A percentile compares a stretch with the other conserved stretches of the same genome.
Evolutionary conservation across 192 early-diverging fungal species (phyloP).

Genomic region (Piromyces sp.): DNA sequence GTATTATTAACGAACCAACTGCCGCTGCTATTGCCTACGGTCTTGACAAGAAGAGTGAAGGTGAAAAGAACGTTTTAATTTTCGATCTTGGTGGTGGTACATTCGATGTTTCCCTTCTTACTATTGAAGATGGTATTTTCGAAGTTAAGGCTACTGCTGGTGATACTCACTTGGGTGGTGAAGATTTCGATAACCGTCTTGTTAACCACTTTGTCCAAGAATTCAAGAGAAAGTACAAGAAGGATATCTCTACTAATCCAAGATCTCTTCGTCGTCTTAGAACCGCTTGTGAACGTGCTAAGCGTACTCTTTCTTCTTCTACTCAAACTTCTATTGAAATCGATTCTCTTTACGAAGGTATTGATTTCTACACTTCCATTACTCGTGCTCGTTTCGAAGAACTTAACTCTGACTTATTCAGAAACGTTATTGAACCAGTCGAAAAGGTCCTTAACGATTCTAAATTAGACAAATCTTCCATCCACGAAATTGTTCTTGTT

Average conservation of each 20-base stretch:
- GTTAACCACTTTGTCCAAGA: slow-evolving; percentile 86
- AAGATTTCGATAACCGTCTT: slow-evolving; percentile 98
- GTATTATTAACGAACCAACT: slow-evolving; percentile 10
- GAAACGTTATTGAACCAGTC: slow-evolving; percentile 83
- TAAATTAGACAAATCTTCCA: slow-evolving; percentile 80
- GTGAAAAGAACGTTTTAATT: slow-evolving; percentile 53
- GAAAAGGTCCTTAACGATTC: slow-evolving; percentile 91
- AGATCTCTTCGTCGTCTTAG: slow-evolving; percentile 91
- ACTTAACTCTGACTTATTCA: slow-evolving; percentile 92
- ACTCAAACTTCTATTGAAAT: slow-evolving; percentile 91
- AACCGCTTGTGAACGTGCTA: slow-evolving; percentile 92
- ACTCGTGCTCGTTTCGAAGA: slow-evolving; percentile 99
- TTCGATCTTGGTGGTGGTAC: slow-evolving; percentile 77
- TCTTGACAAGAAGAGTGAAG: slow-evolving; percentile 55
- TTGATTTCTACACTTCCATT: slow-evolving; percentile 96
- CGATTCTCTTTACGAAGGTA: slow-evolving; percentile 89
- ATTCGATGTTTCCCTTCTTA: slow-evolving; percentile 92
- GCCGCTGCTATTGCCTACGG: slow-evolving; percentile 77
- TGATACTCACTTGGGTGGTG: slow-evolving; percentile 94
- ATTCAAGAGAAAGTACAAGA: slow-evolving; percentile 97
- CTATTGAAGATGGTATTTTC: slow-evolving; percentile 95
- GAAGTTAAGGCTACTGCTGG: slow-evolving; percentile 80
- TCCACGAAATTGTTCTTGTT: slow-evolving; percentile 91
- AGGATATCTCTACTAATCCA: slow-evolving; percentile 74
- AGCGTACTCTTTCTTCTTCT: slow-evolving; percentile 86